phyloP scores from a whole-genome alignment of 73 alveolate genomes.

The Paramecium tetraurelia region DNA sequence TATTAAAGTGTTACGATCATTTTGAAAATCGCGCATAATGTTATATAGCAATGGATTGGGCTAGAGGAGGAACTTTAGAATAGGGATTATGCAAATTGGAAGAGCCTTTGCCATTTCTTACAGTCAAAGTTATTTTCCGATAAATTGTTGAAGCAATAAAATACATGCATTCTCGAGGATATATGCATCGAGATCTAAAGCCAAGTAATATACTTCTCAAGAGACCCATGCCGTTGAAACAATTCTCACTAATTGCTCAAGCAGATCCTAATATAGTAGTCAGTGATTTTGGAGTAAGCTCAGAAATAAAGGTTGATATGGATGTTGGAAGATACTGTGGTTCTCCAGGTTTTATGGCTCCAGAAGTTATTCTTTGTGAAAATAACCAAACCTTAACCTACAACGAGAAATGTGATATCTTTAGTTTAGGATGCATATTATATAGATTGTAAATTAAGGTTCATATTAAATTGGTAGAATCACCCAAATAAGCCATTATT shows the following conservation, averaged over 20 bases:
- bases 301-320: neutral
- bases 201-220: neutral
- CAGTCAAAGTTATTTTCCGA: slow-evolving; percentile 27
- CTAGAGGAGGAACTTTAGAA: slow-evolving; percentile 33
- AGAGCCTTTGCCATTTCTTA: slow-evolving; percentile 11
- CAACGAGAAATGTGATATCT: neutral
- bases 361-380: neutral
- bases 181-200: slow-evolving; percentile 41
- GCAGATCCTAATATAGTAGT: neutral
- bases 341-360: slow-evolving; percentile 40
- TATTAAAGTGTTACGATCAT: neutral
- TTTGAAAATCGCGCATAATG: slow-evolving; percentile 14
- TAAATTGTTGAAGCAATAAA: neutral
- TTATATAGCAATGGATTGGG: neutral
- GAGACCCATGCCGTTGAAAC: slow-evolving; percentile 15
- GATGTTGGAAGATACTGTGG: slow-evolving; percentile 12
- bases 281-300: slow-evolving; percentile 32
- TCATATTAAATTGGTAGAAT: neutral
- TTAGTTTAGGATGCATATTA: slow-evolving; percentile 32
- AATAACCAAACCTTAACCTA: neutral
- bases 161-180: neutral
- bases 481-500: neutral
- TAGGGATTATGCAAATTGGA: neutral
- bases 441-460: neutral
- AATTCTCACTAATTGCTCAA: neutral